Conservation (phyloP, 352 stramenopile species). For the Pilasporangium apinafurcum region DNA sequence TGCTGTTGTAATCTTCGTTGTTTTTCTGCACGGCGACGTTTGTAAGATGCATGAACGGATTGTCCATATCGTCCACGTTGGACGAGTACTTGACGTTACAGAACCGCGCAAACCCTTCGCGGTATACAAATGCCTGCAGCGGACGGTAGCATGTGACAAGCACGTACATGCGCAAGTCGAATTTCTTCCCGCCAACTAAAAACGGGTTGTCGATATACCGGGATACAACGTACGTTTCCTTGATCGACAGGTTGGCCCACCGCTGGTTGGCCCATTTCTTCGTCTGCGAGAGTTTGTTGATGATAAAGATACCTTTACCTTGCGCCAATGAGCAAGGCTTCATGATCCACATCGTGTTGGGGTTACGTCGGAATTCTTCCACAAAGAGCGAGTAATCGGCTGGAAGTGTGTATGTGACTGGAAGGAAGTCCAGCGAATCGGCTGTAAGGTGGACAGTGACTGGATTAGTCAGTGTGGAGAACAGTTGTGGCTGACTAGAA, state of each 20-base stretch:
- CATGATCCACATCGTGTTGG: conserved; percentile 93
- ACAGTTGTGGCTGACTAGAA: not conserved
- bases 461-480: not conserved
- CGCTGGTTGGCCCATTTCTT: conserved; percentile 86
- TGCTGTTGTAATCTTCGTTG: conserved; percentile 89
- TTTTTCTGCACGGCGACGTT: conserved; percentile 90
- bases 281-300: conserved; percentile 90
- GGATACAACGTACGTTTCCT: conserved; percentile 86
- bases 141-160: conserved; percentile 87
- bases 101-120: conserved; percentile 90
- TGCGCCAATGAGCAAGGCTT: conserved; percentile 88
- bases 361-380: conserved; percentile 83
- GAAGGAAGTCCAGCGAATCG: conserved; percentile 73
- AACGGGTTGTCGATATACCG: conserved; percentile 89
- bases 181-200: conserved; percentile 91
- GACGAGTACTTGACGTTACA: conserved; percentile 89
- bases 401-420: conserved; percentile 90
- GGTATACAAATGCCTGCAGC: conserved; percentile 75
- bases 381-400: conserved; percentile 92
- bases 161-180: conserved; percentile 91
- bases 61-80: conserved; percentile 83
- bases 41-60: conserved; percentile 87
- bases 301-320: conserved; percentile 92
- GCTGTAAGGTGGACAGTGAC: conserved; percentile 1
- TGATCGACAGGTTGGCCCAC: conserved; percentile 58